Base-by-base conservation (phyloP, 1,139 yeast species). In the Pichia kudriavzevii region DNA sequence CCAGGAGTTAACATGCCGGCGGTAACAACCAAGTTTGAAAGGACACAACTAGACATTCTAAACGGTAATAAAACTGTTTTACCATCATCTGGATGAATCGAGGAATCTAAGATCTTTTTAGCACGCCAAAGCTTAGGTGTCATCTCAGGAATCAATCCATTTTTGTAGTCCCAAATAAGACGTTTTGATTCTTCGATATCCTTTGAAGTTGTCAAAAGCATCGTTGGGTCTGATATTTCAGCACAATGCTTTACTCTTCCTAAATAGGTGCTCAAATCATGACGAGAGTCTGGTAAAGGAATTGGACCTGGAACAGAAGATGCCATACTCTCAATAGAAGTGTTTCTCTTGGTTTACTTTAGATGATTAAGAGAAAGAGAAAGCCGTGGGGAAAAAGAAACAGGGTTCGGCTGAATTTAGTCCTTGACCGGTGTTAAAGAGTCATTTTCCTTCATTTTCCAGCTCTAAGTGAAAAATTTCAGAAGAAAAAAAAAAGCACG, bases 1-100 rank as follows among this genome's bases (percentile, higher is more conserved):
- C 83, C 83, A 6, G 98, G 98, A 1, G 96, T 88, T 51, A 91
- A 71, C 98, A 91, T 91, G 48, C 98, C 98, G 4, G 84, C 88
- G 10, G 98, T 91, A 33, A 91, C 97, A 18, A 91, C 91, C 59
- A 91, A 64, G 59, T 91, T 91, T 11, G 95, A 84, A 40, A 91
- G 66, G 15, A 91, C 98, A 63, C 93, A 85, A 23, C 93, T 80
- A 14, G 96, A 87, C 98, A 91, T 91, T 60, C 98, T 74, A 62
- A 91, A 91, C 3, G 98, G 98, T 39, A 91, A 66, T 26, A 84
- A 55, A 8, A 91, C 96, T 3, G 94, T 81, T 51, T 84, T 91
- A 1, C 97, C 96, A 3, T 94, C 91, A 56, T 91, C 98, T 28
- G 96, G 96, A 56, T 88, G 96, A 31, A 85, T 72, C 0, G 95